Evolutionary conservation across 2,329 filamentous ascomycete species (phyloP), one percentile per base, ranked within the genome.

Genomic region (Chaetoscypha palmicola): DNA sequence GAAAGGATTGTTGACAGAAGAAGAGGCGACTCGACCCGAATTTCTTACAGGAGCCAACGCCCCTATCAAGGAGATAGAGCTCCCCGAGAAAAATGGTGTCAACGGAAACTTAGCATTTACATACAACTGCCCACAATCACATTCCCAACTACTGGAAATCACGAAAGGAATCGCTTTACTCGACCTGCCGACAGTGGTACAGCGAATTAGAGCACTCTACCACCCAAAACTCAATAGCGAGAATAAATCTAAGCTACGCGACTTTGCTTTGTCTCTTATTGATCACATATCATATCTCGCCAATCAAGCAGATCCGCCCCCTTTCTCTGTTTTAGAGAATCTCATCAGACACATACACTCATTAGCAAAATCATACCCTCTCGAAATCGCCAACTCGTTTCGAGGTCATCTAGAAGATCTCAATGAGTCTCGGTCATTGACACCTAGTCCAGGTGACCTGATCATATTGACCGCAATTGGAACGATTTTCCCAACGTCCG

Each of bases 331-430:
- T 1, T 62, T 94, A 12, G 92, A 98, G 64, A 83, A 76, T 41
- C 65, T 96, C 11, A 81, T 91, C 46, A 85, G 92, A 37, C 92
- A 98, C 64, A 73, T 95, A 19, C 94, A 98, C 66, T 97, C 91
- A 2, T 72, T 98, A 43, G 85, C 90, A 3, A 91, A 95, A 61
- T 84, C 79, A 38, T 94, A 89, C 56, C 81, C 91, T 0, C 70
- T 86, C 28, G 81, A 83, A 44, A 86, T 95, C 43, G 81, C 83
- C 19, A 79, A 76, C 47, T 81, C 80, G 8, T 95, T 95, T 64
- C 80, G 90, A 19, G 65, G 73, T n/a, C 81, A 86, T 51, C 72
- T 98, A 17, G 65, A 70, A 41, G 69, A 74, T n/a, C 71, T 81
- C 32, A 64, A 67, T 38, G 54, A 66, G 23, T 58, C 62, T 23